A percentile compares a stretch with the other conserved stretches of the same genome.
phyloP scores from a whole-genome alignment of 208 protist species.

The Trypanosoma grayi region DNA sequence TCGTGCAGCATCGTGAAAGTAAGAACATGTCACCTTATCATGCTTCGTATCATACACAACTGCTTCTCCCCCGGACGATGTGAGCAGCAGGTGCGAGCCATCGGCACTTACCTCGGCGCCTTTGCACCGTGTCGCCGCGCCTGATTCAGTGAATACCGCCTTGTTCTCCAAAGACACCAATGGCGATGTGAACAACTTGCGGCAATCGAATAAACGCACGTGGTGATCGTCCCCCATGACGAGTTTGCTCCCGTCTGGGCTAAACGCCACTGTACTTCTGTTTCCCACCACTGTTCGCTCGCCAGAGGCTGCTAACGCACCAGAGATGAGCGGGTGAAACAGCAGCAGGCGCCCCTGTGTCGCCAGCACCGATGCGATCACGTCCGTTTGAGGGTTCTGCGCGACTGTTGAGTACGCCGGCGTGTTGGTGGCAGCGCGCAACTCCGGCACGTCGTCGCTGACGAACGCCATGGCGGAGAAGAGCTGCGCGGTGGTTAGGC shows the following conservation, averaged over 20 bases:
- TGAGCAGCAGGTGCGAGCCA: slow-evolving; percentile 43
- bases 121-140: slow-evolving; percentile 44
- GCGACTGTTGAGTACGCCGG: slow-evolving; percentile 67
- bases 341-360: slow-evolving; percentile 50
- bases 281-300: slow-evolving; percentile 41
- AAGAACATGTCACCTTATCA: slow-evolving; percentile 28
- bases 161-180: slow-evolving; percentile 31
- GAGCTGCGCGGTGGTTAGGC: slow-evolving; percentile 65
- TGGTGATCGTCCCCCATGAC: slow-evolving; percentile 57
- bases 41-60: slow-evolving; percentile 44
- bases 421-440: slow-evolving; percentile 35
- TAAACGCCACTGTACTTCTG: slow-evolving; percentile 43
- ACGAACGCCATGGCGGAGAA: slow-evolving; percentile 63
- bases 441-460: slow-evolving; percentile 46
- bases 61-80: slow-evolving; percentile 63
- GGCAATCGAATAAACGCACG: slow-evolving; percentile 60
- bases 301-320: slow-evolving; percentile 58
- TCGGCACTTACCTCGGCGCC: slow-evolving; percentile 45
- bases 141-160: slow-evolving; percentile 40
- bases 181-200: slow-evolving; percentile 46
- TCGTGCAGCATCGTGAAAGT: slow-evolving; percentile 58
- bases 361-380: slow-evolving; percentile 54
- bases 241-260: slow-evolving; percentile 50
- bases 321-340: slow-evolving; percentile 79
- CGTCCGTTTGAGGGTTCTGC: slow-evolving; percentile 65